Evolutionary conservation across 139 green algal species (phyloP).

Genomic region (Limnomonas spitsbergensis): DNA sequence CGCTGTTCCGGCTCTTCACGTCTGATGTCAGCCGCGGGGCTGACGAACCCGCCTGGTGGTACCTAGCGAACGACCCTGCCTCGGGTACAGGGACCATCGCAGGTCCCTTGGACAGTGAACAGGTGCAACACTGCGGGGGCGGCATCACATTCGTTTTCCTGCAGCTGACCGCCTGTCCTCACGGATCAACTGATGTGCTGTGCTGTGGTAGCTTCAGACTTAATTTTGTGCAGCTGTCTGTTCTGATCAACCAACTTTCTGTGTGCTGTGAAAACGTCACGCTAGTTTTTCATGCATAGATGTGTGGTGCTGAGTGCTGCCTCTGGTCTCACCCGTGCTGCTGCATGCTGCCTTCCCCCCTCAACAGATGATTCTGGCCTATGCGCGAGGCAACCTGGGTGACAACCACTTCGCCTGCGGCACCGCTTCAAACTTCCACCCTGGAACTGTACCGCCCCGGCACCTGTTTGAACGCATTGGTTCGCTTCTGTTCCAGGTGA

Average conservation of each 20-base stretch:
- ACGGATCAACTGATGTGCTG: too few relatives aligned
- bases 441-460: not conserved
- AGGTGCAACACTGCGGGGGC: not conserved
- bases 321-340: too few relatives aligned
- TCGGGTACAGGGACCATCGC: not conserved
- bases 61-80: not conserved
- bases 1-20: slow-evolving; percentile 27
- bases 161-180: too few relatives aligned
- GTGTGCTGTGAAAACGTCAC: too few relatives aligned
- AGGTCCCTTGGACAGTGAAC: not conserved
- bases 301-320: too few relatives aligned
- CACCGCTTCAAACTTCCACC: not conserved
- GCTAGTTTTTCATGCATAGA: too few relatives aligned
- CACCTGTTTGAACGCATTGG: slow-evolving; percentile 3
- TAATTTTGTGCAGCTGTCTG: too few relatives aligned
- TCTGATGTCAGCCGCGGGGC: slow-evolving; percentile 13
- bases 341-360: too few relatives aligned
- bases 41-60: slow-evolving; percentile 13
- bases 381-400: not conserved
- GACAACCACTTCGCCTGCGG: not conserved
- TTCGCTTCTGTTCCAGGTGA: not conserved
- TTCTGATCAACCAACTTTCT: too few relatives aligned
- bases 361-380: not conserved
- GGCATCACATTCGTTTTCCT: too few relatives aligned
- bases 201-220: too few relatives aligned